Evolutionary conservation across 306 rosid genomes (phyloP), one percentile per base, ranked within the genome.

Genomic region (Prunus mume): DNA sequence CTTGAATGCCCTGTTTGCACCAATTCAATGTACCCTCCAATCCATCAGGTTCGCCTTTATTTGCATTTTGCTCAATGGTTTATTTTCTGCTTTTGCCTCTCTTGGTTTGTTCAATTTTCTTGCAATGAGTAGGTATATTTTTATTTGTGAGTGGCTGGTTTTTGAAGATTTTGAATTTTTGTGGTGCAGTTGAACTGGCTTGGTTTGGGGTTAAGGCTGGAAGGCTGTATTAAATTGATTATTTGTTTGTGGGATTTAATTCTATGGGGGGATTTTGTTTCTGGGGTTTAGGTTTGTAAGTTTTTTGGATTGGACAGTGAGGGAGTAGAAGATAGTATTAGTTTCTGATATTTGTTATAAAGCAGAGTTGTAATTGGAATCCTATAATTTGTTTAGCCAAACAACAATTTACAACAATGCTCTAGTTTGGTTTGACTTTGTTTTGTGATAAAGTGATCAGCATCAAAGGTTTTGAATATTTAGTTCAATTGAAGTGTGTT

Each of bases 1-100:
- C 95, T 90, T 69, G 95, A 90, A 81, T 90, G 95, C 80, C 95
- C 96, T 20, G 92, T 90, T 62, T 90, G 96, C 68, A 86, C 92
- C 57, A 90, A 86, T 82, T 90, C 92, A 17, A 88, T 90, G 92
- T 90, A 88, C 83, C 95, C 95, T 85, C 92, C 95, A 65, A 90
- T 90, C 78, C 92, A 87, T 72, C 95, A 88, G 95, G 95, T 90
- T 22, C 27, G 24, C 73, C 47, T n/a, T 77, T 79, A 30, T 3
- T 68, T 76, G 78, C 81, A 54, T 60, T 86, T 86, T 69, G 34
- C 54, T 69, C 49, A 3, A 22, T 64, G 55, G 82, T 56, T 79
- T 79, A 17, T 61, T 9, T 65, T 52, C 8, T 71, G 12, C 9
- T 52, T n/a, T 68, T 57, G 27, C 55, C 58, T 18, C 2, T 25